Conservation (phyloP, 1,284 basidiomycete species). For the Caloboletus inedulis region DNA sequence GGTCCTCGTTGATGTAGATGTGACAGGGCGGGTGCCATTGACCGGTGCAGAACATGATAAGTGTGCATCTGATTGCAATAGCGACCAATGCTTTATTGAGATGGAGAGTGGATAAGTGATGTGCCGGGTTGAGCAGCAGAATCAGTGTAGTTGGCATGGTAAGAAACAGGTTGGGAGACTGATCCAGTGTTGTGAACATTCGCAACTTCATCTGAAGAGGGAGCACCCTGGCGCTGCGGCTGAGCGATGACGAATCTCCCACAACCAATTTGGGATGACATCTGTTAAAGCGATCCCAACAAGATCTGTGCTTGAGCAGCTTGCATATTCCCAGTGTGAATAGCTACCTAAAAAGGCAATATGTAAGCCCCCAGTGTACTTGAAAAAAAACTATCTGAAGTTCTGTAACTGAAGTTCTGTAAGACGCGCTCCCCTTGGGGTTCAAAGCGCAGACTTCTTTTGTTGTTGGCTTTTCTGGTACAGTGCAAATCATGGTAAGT, state of each 20-base stretch:
- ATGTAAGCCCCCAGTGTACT: neutral
- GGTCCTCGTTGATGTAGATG: constrained; percentile 21
- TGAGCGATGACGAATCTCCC: constrained; percentile 37
- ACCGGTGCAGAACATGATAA: constrained; percentile 17
- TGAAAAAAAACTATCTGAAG: too few species aligned
- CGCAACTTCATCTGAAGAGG: constrained; percentile 30
- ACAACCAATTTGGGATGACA: constrained; percentile 37
- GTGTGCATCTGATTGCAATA: constrained; percentile 4
- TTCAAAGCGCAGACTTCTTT: constrained; percentile 41
- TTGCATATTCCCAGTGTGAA: constrained; percentile 55
- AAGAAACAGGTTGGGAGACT: constrained; percentile 23
- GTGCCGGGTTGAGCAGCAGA: constrained; percentile 7
- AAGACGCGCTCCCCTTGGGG: constrained; percentile 45
- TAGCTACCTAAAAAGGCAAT: constrained; percentile 47
- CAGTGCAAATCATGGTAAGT: constrained; percentile 65
- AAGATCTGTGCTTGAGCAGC: constrained; percentile 71
- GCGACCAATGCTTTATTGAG: constrained; percentile 22
- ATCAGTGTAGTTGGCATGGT: constrained; percentile 28
- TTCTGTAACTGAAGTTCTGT: neutral
- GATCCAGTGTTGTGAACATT: constrained; percentile 8
- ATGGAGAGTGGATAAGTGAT: constrained; percentile 23
- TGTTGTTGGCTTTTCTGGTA: constrained; percentile 52
- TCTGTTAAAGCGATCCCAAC: constrained; percentile 52
- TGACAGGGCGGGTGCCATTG: constrained; percentile 3
- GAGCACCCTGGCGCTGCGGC: constrained; percentile 42